A percentile compares a stretch with the other conserved stretches of the same genome.
Evolutionary conservation across 2,329 filamentous ascomycete species (phyloP).

Genomic region (Aureobasidium musti): DNA sequence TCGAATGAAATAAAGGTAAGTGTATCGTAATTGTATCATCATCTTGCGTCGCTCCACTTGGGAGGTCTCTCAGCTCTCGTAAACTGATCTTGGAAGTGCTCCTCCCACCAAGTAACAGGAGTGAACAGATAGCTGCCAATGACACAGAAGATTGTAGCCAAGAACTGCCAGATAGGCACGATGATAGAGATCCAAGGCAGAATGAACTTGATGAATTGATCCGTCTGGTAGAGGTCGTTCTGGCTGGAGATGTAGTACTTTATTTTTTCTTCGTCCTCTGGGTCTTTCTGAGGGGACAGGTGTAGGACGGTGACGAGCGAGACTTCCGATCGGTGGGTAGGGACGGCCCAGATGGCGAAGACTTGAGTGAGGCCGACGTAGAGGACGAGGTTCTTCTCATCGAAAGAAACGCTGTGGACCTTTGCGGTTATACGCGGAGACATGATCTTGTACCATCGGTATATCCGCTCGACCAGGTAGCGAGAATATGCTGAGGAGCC

Average conservation of each 20-base stretch:
- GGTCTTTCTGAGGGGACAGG: constrained; percentile 32
- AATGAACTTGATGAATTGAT: constrained; percentile 74
- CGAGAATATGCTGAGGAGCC: constrained; percentile 63
- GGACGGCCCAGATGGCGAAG: constrained; percentile 76
- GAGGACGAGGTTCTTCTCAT: constrained; percentile 64
- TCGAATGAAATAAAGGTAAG: neutral
- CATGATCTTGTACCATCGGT: constrained; percentile 82
- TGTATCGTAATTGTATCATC: neutral
- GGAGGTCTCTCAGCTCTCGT: constrained; percentile 25
- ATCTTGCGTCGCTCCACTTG: constrained; percentile 30
- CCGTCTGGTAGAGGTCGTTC: constrained; percentile 78
- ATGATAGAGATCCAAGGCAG: constrained; percentile 58
- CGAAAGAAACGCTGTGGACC: constrained; percentile 70
- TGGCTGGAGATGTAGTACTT: constrained; percentile 74
- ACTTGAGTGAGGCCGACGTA: constrained; percentile 74
- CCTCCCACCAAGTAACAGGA: constrained; percentile 55
- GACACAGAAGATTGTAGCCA: constrained; percentile 66
- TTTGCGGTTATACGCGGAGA: constrained; percentile 70
- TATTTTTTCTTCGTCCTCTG: constrained; percentile 13
- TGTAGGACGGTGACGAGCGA: constrained; percentile 41
- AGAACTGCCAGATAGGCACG: constrained; percentile 64
- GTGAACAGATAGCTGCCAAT: constrained; percentile 56
- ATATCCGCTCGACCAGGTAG: constrained; percentile 67
- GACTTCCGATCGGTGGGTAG: constrained; percentile 64
- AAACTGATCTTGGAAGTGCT: constrained; percentile 38